phyloP scores from a whole-genome alignment of 2,329 filamentous ascomycete genomes.

The Exophiala lecanii-corni region DNA sequence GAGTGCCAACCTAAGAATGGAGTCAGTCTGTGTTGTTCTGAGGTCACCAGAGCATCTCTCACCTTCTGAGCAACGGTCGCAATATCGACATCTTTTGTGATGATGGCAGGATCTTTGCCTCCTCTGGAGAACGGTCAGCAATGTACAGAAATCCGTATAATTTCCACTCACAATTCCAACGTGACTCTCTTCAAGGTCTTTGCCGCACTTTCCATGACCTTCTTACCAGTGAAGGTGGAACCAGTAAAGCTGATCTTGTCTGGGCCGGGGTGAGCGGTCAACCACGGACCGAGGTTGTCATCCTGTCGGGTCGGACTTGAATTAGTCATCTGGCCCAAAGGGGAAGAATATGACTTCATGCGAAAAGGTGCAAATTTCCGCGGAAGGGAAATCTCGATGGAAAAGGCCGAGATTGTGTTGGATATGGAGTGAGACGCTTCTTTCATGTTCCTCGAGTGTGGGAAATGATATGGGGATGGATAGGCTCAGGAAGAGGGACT shows the following conservation, averaged over 20 bases:
- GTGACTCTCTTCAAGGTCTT: conserved; percentile 58
- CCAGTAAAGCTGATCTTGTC: conserved; percentile 63
- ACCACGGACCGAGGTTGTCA: conserved; percentile 55
- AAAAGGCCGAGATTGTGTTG: no score
- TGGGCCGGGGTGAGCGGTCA: conserved; percentile 57
- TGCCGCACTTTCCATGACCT: conserved; percentile 53
- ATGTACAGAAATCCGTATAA: no score
- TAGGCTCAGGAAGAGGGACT: no score
- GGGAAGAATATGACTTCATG: no score
- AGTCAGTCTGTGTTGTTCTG: neutral
- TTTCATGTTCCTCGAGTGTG: no score
- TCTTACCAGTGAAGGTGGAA: conserved; percentile 56
- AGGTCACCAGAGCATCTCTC: neutral
- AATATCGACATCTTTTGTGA: conserved; percentile 55
- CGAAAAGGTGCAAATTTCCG: no score
- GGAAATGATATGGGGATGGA: no score
- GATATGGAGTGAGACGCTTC: no score
- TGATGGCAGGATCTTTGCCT: conserved; percentile 59
- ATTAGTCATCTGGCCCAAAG: neutral
- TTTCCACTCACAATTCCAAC: conserved; percentile 48
- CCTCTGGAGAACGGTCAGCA: conserved; percentile 32
- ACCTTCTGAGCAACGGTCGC: conserved; percentile 45
- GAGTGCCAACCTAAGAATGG: conserved; percentile 35
- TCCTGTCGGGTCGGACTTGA: conserved; percentile 29
- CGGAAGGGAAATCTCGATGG: no score